A percentile compares a stretch with the other conserved stretches of the same genome.
Conservation (phyloP, 108 stramenopile species). For the Epithemia pelagica region DNA sequence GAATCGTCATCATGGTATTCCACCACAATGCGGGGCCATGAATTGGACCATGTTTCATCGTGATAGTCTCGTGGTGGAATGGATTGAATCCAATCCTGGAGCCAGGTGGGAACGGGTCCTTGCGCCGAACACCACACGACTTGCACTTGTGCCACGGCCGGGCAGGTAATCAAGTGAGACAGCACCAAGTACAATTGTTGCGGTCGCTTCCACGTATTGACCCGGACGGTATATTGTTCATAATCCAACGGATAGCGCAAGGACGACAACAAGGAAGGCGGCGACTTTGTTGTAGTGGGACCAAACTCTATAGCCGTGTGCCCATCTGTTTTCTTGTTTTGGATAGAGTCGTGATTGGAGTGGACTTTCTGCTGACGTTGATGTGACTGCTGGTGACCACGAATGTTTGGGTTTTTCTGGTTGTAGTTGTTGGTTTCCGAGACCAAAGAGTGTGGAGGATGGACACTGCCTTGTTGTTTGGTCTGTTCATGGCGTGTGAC, state of each 20-base stretch:
- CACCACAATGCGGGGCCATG: slow-evolving; percentile 36
- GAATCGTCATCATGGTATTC: slow-evolving; percentile 64
- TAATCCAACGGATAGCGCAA: slow-evolving; percentile 20
- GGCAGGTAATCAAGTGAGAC: slow-evolving; percentile 48
- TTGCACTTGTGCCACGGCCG: slow-evolving; percentile 58
- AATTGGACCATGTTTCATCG: not conserved
- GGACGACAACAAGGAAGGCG: not conserved
- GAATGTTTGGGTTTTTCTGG: too few species aligned
- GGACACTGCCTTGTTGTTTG: too few species aligned
- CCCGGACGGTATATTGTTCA: slow-evolving; percentile 60
- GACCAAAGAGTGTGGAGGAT: too few species aligned
- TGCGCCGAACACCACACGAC: slow-evolving; percentile 61
- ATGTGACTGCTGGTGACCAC: too few species aligned
- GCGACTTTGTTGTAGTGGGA: too few species aligned
- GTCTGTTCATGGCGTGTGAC: too few species aligned
- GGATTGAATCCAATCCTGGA: slow-evolving; percentile 19
- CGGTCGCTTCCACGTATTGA: slow-evolving; percentile 68
- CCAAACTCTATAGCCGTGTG: too few species aligned
- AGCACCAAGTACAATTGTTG: slow-evolving; percentile 47
- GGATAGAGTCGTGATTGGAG: too few species aligned
- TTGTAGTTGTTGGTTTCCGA: too few species aligned
- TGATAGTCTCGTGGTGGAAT: slow-evolving; percentile 19
- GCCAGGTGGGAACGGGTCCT: slow-evolving; percentile 20
- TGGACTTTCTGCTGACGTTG: too few species aligned
- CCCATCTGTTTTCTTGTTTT: too few species aligned